A percentile compares a stretch with the other conserved stretches of the same genome.
phyloP scores from a whole-genome alignment of 2,329 filamentous ascomycete species.

The Penicillium sp. region DNA sequence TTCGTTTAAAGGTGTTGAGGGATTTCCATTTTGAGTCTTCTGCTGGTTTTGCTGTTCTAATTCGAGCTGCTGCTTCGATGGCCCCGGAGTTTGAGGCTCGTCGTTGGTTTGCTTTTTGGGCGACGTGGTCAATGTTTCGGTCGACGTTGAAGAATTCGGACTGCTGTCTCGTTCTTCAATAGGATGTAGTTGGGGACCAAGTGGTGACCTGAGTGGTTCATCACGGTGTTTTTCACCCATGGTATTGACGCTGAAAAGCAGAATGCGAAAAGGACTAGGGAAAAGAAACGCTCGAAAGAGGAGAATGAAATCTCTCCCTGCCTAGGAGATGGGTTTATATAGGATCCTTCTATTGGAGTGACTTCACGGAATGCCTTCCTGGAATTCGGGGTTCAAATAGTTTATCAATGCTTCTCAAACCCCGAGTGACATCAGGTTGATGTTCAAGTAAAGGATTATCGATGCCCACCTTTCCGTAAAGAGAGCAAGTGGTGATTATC shows the following conservation, averaged over 20 bases:
- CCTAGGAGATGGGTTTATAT: not conserved
- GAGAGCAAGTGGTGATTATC: not conserved
- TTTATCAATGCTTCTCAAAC: not conserved
- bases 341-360: not conserved
- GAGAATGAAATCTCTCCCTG: not conserved
- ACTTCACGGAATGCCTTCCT: not conserved
- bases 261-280: not conserved
- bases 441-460: not conserved
- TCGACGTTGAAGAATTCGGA: not conserved
- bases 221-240: not conserved
- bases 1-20: not conserved
- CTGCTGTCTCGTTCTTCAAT: constrained; percentile 10
- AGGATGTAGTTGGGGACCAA: constrained; percentile 1
- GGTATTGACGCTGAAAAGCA: not conserved
- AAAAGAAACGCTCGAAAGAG: not conserved
- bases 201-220: not conserved
- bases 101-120: not conserved
- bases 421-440: not conserved
- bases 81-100: not conserved
- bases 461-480: not conserved
- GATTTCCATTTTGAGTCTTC: not conserved
- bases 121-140: not conserved
- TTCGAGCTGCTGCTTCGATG: not conserved
- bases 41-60: not conserved
- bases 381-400: no score